These are phyloP conservation scores for Elsinoe australis DNA, from an alignment of 2,329 filamentous ascomycete species.

Conservation along the genomic window DNA sequence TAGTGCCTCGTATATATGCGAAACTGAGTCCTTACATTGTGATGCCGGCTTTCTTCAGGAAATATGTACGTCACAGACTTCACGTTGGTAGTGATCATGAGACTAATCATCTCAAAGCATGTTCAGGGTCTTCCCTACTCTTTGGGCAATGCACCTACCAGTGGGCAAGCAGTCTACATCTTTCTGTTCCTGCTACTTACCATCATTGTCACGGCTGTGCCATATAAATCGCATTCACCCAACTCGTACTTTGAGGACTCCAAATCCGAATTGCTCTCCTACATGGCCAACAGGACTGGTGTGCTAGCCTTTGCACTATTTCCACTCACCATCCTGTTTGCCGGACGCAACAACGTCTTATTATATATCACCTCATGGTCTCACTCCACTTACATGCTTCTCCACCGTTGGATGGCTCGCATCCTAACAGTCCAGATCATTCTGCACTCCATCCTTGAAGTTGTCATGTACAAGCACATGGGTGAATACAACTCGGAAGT, in stretches of 20 bases:
- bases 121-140: neutral
- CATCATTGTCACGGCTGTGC: constrained; percentile 26
- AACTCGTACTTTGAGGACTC: constrained; percentile 25
- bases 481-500: constrained; percentile 27
- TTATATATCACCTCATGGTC: constrained; percentile 45
- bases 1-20: constrained; percentile 1
- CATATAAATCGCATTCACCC: constrained; percentile 23
- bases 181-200: constrained; percentile 27
- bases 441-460: constrained; percentile 41
- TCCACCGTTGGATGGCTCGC: constrained; percentile 45
- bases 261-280: constrained; percentile 28
- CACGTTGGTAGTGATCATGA: neutral
- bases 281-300: constrained; percentile 38
- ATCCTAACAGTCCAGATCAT: constrained; percentile 41
- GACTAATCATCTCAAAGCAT: neutral
- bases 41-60: constrained; percentile 13
- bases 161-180: constrained; percentile 26
- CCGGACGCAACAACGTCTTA: constrained; percentile 43
- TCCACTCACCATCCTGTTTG: constrained; percentile 40
- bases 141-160: constrained; percentile 8
- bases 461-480: constrained; percentile 30
- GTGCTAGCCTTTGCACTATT: constrained; percentile 36
- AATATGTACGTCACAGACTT: neutral
- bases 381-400: constrained; percentile 42
- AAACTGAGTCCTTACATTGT: constrained; percentile 17